Conservation (phyloP, 495 filamentous ascomycete genomes). For the Amorphotheca resinae region DNA sequence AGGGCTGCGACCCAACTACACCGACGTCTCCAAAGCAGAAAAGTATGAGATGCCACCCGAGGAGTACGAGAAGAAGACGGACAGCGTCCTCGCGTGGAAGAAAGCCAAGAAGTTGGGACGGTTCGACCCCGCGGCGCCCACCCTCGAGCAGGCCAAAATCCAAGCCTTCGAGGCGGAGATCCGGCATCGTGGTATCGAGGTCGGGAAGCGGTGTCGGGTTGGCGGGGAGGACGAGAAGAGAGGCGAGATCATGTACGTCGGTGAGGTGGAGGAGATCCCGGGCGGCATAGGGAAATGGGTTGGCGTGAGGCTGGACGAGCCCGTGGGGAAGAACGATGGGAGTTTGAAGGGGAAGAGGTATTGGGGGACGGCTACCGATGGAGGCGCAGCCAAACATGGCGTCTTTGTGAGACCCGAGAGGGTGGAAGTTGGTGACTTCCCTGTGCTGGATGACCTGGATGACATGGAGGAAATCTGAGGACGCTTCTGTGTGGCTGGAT, state of each 20-base stretch:
- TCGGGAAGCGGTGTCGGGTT: constrained; percentile 53
- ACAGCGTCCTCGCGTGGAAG: constrained; percentile 91
- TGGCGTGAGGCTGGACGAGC: constrained; percentile 75
- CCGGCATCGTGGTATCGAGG: constrained; percentile 48
- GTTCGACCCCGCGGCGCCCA: constrained; percentile 77
- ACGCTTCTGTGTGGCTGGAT: not conserved
- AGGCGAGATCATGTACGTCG: constrained; percentile 74
- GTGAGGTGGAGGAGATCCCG: constrained; percentile 71
- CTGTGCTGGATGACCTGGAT: constrained; percentile 60
- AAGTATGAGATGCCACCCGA: constrained; percentile 76
- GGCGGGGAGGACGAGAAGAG: constrained; percentile 55
- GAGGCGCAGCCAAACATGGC: constrained; percentile 54
- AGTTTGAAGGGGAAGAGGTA: constrained; percentile 65
- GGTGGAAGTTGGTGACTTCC: constrained; percentile 78
- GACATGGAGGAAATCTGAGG: constrained; percentile 75
- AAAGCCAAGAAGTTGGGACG: constrained; percentile 81
- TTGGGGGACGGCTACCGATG: constrained; percentile 49
- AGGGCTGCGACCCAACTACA: constrained; percentile 58
- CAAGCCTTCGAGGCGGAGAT: constrained; percentile 53
- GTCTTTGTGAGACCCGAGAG: constrained; percentile 85
- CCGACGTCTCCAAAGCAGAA: constrained; percentile 62
- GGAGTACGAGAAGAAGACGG: constrained; percentile 69
- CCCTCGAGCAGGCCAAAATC: constrained; percentile 55
- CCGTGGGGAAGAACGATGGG: constrained; percentile 83
- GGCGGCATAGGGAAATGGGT: constrained; percentile 64